Base-by-base conservation (phyloP, 2,329 filamentous ascomycete species). In the Colletotrichum paranaense region DNA sequence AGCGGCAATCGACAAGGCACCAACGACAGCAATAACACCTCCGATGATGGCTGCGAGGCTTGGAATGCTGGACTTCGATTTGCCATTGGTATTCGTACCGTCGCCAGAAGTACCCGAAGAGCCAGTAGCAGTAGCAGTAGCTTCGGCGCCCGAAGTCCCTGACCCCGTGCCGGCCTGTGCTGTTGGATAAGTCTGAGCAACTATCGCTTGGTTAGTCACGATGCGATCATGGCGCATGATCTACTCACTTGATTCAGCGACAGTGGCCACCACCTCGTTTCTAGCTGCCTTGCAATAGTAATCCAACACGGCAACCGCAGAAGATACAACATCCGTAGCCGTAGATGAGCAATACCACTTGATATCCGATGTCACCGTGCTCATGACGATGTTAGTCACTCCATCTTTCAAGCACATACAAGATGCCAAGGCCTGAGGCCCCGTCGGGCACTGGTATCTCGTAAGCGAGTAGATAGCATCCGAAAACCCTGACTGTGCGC, bases 341-440 rank as follows among this genome's bases (percentile, higher is more conserved):
- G 83, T 85, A 30, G 81, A 84, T 3, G 80, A 80, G 74, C 88
- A 90, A n/a, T 79, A 80, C 24, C 79, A 83, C 73, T 84, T 86
- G 64, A 88, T 84, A 1, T 80, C 76, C 1, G 84, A 85, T 0
- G 84, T 86, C n/a, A 90, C 80, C 4, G 76, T 78, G 75, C 81
- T 86, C 6, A 84, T 83, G 6, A 89, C 79, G 0, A 78, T 76
- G n/a, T 78, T 79, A 1, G 82, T 82, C 81, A 89, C 86, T 26
- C 84, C 83, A 3, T 83, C 82, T 74, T 89, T 88, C 67, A 89
- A 74, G 69, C 88, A 90, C 5, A 82, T 84, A 70, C 88, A 90
- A 0, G 87, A 89, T 0, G 88, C 88, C 2, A 90, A 79, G 11
- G 85, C 86, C 74, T 87, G 81, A 0, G 87, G 86, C 0, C 86